Evolutionary conservation across 1,284 basidiomycete genomes (phyloP), one percentile per base, ranked within the genome.

Genomic region (Cryptococcus depauperatus): DNA sequence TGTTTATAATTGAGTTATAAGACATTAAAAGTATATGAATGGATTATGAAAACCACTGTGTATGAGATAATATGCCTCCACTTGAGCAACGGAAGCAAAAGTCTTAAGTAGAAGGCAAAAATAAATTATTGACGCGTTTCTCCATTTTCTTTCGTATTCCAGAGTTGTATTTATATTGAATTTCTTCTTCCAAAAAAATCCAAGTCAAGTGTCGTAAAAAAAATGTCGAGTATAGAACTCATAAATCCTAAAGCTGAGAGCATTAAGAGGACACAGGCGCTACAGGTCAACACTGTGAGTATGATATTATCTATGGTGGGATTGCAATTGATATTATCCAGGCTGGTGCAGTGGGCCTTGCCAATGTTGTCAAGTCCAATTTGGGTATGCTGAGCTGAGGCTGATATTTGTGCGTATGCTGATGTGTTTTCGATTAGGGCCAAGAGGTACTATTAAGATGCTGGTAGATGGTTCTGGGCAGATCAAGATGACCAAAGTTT

Each of bases 381-480:
- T 78, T 98, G 51, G 93, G 93, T 85, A 59, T 57, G 75, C 62
- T 46, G 13, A 4, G 35, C 23, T 1, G 25, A 7, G 10, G 2
- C 8, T 9, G 22, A 13, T 14, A 11, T 22, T 10, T 22, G 4
- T 35, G 4, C 10, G 18, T 21, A 21, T 37, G 35, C 35, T 16
- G 5, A 37, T 18, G 10, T n/a, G 14, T 22, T 37, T 16, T 16
- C 5, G n/a, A 8, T 43, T 52, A 93, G 90, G 91, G 37, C 91
- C 91, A 16, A 76, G 90, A 71, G 91, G 92, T 51, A 97, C 93
- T 3, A 80, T 97, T 58, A 99, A 99, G 77, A 96, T 99, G 92
- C 82, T 99, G 37, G 95, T 99, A 38, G 95, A 98, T 72, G 95
- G 95, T 49, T 79, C 92, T n/a, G 95, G 95, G 13, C 90, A 95